Evolutionary conservation across 495 filamentous ascomycete species (phyloP).

Genomic region (Acidiella bohemica): DNA sequence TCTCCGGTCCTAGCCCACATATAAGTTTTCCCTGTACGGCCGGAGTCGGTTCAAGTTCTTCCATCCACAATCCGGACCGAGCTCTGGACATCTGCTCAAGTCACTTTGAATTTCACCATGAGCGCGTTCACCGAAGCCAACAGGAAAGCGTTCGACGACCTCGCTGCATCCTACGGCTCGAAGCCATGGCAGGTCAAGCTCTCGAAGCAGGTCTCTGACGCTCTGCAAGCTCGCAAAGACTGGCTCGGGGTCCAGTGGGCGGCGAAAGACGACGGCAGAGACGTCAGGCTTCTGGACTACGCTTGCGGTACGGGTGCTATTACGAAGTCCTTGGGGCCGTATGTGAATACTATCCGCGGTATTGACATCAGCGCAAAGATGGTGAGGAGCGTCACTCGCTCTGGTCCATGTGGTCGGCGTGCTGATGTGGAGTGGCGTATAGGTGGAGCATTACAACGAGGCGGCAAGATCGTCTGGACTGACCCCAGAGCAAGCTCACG

Average conservation of each 20-base stretch:
- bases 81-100: not conserved
- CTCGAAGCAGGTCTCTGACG: constrained; percentile 29
- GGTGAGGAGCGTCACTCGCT: too few species aligned
- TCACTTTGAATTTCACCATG: constrained; percentile 4
- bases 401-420: too few species aligned
- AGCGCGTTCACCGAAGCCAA: constrained; percentile 37
- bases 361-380: constrained; percentile 58
- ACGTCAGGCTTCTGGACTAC: constrained; percentile 55
- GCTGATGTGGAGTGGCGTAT: too few species aligned
- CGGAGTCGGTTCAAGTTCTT: too few species aligned
- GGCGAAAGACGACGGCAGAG: constrained; percentile 28
- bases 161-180: constrained; percentile 34
- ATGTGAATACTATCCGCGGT: constrained; percentile 46
- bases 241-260: constrained; percentile 52
- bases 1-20: too few species aligned
- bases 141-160: constrained; percentile 38
- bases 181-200: constrained; percentile 31
- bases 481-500: constrained; percentile 5
- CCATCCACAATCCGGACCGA: not conserved
- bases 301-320: constrained; percentile 59
- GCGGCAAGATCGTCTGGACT: constrained; percentile 25
- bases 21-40: too few species aligned
- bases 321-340: constrained; percentile 45
- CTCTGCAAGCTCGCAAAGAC: constrained; percentile 37
- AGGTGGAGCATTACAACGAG: constrained; percentile 41